phyloP scores from a whole-genome alignment of 371 early-diverging fungal genomes.

The Batrachochytrium dendrobatidis region DNA sequence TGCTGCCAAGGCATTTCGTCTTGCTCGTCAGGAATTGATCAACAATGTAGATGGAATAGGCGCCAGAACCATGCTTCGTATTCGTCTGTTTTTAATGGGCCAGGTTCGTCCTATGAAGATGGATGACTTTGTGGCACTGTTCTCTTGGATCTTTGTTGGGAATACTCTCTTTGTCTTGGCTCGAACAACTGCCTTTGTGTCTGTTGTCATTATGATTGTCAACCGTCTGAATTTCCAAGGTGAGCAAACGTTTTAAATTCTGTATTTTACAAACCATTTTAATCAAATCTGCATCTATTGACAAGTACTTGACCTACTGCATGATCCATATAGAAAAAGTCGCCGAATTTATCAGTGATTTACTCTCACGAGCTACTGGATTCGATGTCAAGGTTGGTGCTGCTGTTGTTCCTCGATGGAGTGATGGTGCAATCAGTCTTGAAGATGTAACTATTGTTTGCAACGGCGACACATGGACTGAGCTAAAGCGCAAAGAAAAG shows the following conservation, averaged over 20 bases:
- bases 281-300: no score
- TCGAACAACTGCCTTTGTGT: constrained; percentile 87
- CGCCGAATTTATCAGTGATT: constrained; percentile 53
- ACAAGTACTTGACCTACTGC: no score
- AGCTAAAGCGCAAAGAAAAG: constrained; percentile 16
- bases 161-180: constrained; percentile 75
- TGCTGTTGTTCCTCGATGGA: constrained; percentile 90
- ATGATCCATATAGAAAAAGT: constrained; percentile 56
- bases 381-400: constrained; percentile 80
- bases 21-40: not conserved
- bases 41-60: not conserved
- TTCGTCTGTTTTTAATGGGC: constrained; percentile 36
- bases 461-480: constrained; percentile 36
- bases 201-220: constrained; percentile 68
- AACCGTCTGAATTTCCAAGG: constrained; percentile 87
- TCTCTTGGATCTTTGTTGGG: constrained; percentile 84
- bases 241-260: constrained; percentile 20
- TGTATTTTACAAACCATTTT: constrained; percentile 8
- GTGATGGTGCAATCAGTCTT: constrained; percentile 79
- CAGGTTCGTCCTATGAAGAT: constrained; percentile 32
- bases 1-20: not conserved
- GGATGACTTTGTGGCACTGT: constrained; percentile 84
- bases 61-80: constrained; percentile 12
- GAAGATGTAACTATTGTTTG: constrained; percentile 63
- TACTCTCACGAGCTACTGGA: constrained; percentile 75